Evolutionary conservation across 176 grass and related monocot genomes (phyloP), one percentile per base, ranked within the genome.

Genomic region (Aegilops umbellulata): DNA sequence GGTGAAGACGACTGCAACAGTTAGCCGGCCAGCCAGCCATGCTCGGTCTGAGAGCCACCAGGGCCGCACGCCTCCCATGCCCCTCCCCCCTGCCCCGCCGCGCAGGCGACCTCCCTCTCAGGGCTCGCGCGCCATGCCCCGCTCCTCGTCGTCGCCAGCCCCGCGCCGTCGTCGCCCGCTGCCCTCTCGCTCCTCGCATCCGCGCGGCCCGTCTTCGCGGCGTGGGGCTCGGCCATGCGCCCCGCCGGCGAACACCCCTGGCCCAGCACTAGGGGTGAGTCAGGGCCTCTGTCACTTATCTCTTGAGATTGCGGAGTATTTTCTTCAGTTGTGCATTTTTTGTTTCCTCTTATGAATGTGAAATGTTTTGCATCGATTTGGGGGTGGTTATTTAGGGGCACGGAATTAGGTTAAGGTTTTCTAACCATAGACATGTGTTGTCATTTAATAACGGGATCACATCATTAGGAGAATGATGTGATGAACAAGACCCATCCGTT

Each of bases 241-340:
- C 25, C 80, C 26, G 41, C 26, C 55, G 67, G 25, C 8, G 39
- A 31, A 65, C 63, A 39, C 15, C 17, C 67, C 69, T 49, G 84
- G 87, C 69, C 84, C 14, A 67, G 53, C 31, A 87, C 89, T 25
- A 87, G 84, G 83, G 93, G 90, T 94, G 70, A 78, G 85, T 73
- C 34, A 35, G 34, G 34, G 34, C 34, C 34, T 35, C 34, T 35
- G 34, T 35, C 34, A 35, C 34, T 35, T 35, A 35, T 35, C 5
- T 35, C 34, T 6, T 6, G 34, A 35, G 34, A 30, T 61, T 16
- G 32, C 31, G 25, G 46, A 24, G 1, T 47, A 74, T 65, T 80
- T 69, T 82, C 22, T 66, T 73, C 16, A 22, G 7, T 31, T 13
- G 14, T 80, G 13, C 42, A 39, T 80, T 83, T 75, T 41, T 41